Percentiles rank a stretch among this genome's conserved stretches.
Conservation (phyloP, 2,329 filamentous ascomycete genomes). For the Phaeosphaeria sp. region DNA sequence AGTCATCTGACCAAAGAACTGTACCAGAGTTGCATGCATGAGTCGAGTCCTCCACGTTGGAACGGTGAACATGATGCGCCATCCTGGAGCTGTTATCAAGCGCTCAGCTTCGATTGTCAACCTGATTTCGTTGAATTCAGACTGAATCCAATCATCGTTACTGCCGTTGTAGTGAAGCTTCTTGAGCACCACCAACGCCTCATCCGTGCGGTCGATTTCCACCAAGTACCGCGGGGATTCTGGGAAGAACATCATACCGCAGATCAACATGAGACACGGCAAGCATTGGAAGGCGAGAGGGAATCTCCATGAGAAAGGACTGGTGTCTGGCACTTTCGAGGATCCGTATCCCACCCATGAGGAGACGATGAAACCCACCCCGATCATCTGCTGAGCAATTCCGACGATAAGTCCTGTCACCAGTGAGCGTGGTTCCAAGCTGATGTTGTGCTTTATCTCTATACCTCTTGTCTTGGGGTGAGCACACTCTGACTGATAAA, state of each 20-base stretch:
- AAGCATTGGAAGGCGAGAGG: conserved; percentile 56
- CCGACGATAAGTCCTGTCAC: conserved; percentile 58
- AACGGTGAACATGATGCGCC: conserved; percentile 64
- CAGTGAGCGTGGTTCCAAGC: not conserved
- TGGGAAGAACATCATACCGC: conserved; percentile 52
- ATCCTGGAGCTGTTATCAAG: conserved; percentile 60
- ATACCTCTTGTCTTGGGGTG: conserved; percentile 63
- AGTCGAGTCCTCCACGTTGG: conserved; percentile 67
- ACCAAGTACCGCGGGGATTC: conserved; percentile 47
- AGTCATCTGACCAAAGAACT: conserved; percentile 71
- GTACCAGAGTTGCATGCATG: conserved; percentile 66
- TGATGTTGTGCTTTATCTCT: not conserved
- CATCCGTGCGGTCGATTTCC: conserved; percentile 61
- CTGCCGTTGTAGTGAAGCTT: conserved; percentile 62
- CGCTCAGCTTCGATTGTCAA: conserved; percentile 67
- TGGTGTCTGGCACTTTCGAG: conserved; percentile 44
- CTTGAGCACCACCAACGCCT: conserved; percentile 54
- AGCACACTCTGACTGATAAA: conserved; percentile 69
- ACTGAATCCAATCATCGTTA: conserved; percentile 64
- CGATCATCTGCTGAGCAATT: conserved; percentile 64
- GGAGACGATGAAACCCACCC: conserved; percentile 63
- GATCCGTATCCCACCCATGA: conserved; percentile 59
- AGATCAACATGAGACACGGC: conserved; percentile 52
- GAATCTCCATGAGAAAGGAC: conserved; percentile 51
- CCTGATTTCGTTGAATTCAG: conserved; percentile 66